Evolutionary conservation across 2,329 filamentous ascomycete genomes (phyloP).

Genomic region (Elsinoe necatrix): DNA sequence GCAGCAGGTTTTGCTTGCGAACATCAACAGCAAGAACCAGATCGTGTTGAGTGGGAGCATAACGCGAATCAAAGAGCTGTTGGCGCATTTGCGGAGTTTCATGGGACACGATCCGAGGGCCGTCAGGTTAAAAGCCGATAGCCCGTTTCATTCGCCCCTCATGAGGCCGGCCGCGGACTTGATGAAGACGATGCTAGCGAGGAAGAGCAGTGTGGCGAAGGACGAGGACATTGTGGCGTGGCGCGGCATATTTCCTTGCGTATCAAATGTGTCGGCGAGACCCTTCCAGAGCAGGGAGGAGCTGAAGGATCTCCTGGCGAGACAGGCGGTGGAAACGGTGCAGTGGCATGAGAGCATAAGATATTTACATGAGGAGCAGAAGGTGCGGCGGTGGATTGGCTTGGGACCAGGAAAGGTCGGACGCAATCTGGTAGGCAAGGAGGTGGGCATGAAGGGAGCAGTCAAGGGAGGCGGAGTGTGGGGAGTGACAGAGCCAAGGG

Average conservation of each 20-base stretch:
- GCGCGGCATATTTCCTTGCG: conserved; percentile 64
- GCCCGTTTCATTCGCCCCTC: conserved; percentile 83
- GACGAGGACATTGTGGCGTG: conserved; percentile 62
- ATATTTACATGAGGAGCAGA: conserved; percentile 76
- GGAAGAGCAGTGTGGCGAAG: conserved; percentile 42
- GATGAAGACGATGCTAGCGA: conserved; percentile 60
- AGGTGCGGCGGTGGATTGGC: conserved; percentile 77
- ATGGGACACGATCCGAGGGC: conserved; percentile 84
- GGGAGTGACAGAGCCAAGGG: conserved; percentile 72
- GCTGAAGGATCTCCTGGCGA: conserved; percentile 67
- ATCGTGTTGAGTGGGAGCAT: conserved; percentile 88
- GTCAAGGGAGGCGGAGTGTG: conserved; percentile 88
- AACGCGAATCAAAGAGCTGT: conserved; percentile 67
- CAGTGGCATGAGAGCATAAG: conserved; percentile 90
- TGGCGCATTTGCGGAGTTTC: conserved; percentile 81
- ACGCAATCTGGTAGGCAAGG: conserved; percentile 86
- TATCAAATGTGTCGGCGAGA: conserved; percentile 77
- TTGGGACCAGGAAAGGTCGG: conserved; percentile 93
- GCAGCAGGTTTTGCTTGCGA: conserved; percentile 81
- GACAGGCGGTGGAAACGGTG: conserved; percentile 85
- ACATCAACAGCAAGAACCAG: conserved; percentile 93
- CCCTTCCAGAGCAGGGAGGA: conserved; percentile 68
- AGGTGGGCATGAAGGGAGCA: conserved; percentile 78
- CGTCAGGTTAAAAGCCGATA: conserved; percentile 77
- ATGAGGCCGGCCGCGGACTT: conserved; percentile 76